Percentiles rank a stretch among this genome's conserved stretches.
Conservation (phyloP, 495 filamentous ascomycete genomes). For the Penicillium manginii region DNA sequence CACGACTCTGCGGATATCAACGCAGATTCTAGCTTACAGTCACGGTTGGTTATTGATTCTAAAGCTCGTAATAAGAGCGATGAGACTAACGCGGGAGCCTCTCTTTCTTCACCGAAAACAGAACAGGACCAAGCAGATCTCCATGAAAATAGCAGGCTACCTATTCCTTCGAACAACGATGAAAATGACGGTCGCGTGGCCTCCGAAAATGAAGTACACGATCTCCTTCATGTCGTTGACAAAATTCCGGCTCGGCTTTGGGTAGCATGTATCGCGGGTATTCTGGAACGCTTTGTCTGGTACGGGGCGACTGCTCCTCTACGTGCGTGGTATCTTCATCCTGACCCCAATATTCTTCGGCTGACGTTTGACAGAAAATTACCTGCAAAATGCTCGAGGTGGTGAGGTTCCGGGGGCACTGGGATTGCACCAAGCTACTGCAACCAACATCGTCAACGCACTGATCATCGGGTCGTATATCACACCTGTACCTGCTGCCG, state of each 20-base stretch:
- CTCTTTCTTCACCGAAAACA: slow-evolving; percentile 14
- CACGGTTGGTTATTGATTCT: slow-evolving; percentile 21
- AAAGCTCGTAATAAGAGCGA: slow-evolving; percentile 2
- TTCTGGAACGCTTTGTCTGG: slow-evolving; percentile 24
- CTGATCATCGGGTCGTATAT: slow-evolving; percentile 10
- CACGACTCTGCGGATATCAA: slow-evolving; percentile 12
- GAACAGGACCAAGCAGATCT: slow-evolving; percentile 7
- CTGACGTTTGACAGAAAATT: slow-evolving; percentile 18
- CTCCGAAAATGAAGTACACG: slow-evolving; percentile 18
- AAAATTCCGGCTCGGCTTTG: slow-evolving; percentile 16
- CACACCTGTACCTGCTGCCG: slow-evolving; percentile 9
- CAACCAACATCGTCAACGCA: slow-evolving; percentile 14
- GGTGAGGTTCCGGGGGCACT: slow-evolving; percentile 18
- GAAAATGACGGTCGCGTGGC: slow-evolving; percentile 15
- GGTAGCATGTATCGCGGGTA: slow-evolving; percentile 12
- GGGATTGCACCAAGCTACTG: slow-evolving; percentile 9
- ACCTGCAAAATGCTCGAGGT: slow-evolving; percentile 17
- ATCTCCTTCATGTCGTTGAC: slow-evolving; percentile 22
- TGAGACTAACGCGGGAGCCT: slow-evolving; percentile 11
- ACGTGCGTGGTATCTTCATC: slow-evolving; percentile 10
- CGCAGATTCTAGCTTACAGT: slow-evolving; percentile 14
- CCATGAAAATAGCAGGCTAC: background rate
- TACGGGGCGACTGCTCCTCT: slow-evolving; percentile 19
- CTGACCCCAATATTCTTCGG: background rate
- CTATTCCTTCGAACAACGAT: background rate